Base-by-base conservation (phyloP, 1,284 basidiomycete genomes). In the Stereum hirsutum region DNA sequence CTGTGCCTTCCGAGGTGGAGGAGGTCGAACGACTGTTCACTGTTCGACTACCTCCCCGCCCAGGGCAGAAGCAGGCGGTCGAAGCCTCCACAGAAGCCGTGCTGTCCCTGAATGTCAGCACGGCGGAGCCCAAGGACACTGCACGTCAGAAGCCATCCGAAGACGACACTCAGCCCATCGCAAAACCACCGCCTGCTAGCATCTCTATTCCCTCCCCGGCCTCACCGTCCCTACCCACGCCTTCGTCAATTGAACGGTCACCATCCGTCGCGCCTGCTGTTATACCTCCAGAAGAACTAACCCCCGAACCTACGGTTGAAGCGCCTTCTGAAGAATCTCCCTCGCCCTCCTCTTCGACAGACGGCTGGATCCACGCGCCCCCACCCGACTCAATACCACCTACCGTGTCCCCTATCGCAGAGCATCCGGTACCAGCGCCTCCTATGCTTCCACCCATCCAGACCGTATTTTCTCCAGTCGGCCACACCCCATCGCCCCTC, bases 401-500 rank as follows among this genome's bases (percentile, higher is more conserved):
- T n/a, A n/a, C n/a, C n/a, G n/a, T n/a, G n/a, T n/a, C n/a, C n/a
- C n/a, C n/a, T n/a, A n/a, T n/a, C n/a, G n/a, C n/a, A n/a, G n/a
- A n/a, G n/a, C n/a, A n/a, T n/a, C n/a, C n/a, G n/a, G 49, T 50
- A 28, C 54, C 54, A 8, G 49, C 60, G 28, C 65, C 66, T 28
- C 69, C 74, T 19, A 57, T 61, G n/a, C 68, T 78, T 11, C 72
- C 72, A 36, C 72, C 72, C 41, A 56, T 82, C 10, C 79, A 79
- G 54, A 75, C 79, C 1, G 64, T 68, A 19, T 81, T 80, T 50
- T 70, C 75, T 2, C 74, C 74, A 5, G 69, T 55, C 34, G 63
- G 72, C 6, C 74, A 75, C 46, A n/a, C n/a, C n/a, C 63, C 72
- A 20, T 73, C 80, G 4, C 74, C 78, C 21, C n/a, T n/a, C n/a